Percentiles rank a stretch among this genome's conserved stretches.
These are phyloP conservation scores for Leccinum barrowsii DNA, from an alignment of 768 basidiomycete species.

Conservation along the genomic window DNA sequence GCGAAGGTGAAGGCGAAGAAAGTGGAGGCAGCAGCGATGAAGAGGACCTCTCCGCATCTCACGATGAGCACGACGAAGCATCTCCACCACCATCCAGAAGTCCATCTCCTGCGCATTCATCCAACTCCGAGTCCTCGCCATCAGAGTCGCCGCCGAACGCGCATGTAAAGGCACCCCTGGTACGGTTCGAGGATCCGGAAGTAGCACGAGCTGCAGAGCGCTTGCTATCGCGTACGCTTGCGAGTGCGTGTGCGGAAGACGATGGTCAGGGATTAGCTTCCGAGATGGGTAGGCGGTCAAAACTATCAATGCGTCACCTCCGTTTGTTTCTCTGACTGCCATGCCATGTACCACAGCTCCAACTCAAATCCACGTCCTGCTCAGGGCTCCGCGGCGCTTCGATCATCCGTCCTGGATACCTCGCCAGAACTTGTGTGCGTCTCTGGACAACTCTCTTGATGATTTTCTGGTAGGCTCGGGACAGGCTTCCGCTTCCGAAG, in stretches of 20 bases:
- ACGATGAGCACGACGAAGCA: slow-evolving; percentile 1
- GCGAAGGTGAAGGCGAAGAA: slow-evolving; percentile 8
- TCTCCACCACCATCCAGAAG: slow-evolving; percentile 23
- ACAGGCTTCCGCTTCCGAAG: not conserved
- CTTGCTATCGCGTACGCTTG: slow-evolving; percentile 43
- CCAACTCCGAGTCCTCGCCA: slow-evolving; percentile 23
- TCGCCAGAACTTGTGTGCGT: slow-evolving; percentile 38
- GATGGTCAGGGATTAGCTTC: slow-evolving; percentile 36
- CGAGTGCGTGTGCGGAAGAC: slow-evolving; percentile 41
- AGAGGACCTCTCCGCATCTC: slow-evolving; percentile 4
- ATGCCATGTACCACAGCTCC: slow-evolving; percentile 31
- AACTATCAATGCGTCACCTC: not conserved
- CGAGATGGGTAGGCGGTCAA: slow-evolving; percentile 36
- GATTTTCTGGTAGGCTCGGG: slow-evolving; percentile 34
- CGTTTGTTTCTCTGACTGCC: not conserved
- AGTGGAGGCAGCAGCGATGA: slow-evolving; percentile 8
- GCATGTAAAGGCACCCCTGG: not conserved
- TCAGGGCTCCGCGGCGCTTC: slow-evolving; percentile 47
- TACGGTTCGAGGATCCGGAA: slow-evolving; percentile 34
- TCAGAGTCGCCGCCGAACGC: slow-evolving; percentile 17
- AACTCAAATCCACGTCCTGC: slow-evolving; percentile 45
- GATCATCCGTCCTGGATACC: slow-evolving; percentile 46
- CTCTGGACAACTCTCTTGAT: slow-evolving; percentile 35
- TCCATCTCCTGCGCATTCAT: slow-evolving; percentile 19
- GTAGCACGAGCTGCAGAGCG: slow-evolving; percentile 35